Evolutionary conservation across 2,329 filamentous ascomycete genomes (phyloP).

Genomic region (Fusarium hainanense): DNA sequence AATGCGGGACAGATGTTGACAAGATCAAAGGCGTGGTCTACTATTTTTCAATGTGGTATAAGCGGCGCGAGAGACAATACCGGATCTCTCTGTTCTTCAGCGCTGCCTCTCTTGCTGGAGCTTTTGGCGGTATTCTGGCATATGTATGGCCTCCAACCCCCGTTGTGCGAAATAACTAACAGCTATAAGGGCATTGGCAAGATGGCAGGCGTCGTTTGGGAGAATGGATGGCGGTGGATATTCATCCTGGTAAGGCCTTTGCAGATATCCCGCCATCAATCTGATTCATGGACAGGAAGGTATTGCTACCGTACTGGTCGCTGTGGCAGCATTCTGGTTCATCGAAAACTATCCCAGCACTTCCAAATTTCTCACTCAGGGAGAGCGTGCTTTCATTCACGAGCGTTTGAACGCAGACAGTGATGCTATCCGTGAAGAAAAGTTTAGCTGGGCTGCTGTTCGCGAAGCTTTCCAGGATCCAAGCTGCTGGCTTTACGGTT

Average conservation of each 20-base stretch:
- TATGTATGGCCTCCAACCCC: slow-evolving; percentile 52
- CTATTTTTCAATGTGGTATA: slow-evolving; percentile 67
- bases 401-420: slow-evolving; percentile 73
- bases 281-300: slow-evolving; percentile 57
- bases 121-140: slow-evolving; percentile 67
- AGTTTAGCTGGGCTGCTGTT: slow-evolving; percentile 76
- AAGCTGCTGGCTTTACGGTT: slow-evolving; percentile 78
- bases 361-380: slow-evolving; percentile 65
- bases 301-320: slow-evolving; percentile 64
- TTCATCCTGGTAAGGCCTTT: slow-evolving; percentile 63
- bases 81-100: slow-evolving; percentile 68
- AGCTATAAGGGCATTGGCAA: slow-evolving; percentile 60
- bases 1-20: fast-evolving
- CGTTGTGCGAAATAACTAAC: background rate
- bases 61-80: slow-evolving; percentile 64
- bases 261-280: fast-evolving
- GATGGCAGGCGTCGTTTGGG: slow-evolving; percentile 64
- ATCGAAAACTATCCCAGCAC: slow-evolving; percentile 74
- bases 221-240: slow-evolving; percentile 68
- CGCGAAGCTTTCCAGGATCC: slow-evolving; percentile 71
- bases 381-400: slow-evolving; percentile 68
- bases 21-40: slow-evolving; percentile 51
- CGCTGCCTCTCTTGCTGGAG: slow-evolving; percentile 64
- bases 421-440: slow-evolving; percentile 75
- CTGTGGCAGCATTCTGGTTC: slow-evolving; percentile 65